Evolutionary conservation across 1,284 basidiomycete genomes (phyloP), one percentile per base, ranked within the genome.

Genomic region (Anthracocystis walkeri): DNA sequence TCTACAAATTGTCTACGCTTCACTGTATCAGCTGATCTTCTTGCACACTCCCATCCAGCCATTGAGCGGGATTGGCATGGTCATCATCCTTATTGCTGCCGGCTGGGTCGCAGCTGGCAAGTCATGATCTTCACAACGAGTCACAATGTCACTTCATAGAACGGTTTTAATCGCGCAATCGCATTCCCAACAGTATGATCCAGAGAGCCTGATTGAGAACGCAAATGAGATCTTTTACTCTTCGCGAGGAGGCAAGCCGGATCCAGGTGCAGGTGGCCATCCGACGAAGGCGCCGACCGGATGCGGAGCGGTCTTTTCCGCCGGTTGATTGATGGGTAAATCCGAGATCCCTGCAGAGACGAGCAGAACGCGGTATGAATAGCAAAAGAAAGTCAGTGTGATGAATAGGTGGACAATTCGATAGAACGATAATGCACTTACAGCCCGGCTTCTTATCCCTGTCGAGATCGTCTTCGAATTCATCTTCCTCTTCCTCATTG

Each of bases 61-160:
- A 7, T 59, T 80, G 20, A 76, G 73, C 45, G 72, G 57, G 10
- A 21, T 75, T 6, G 78, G 78, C 2, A 70, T 73, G 54, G 59
- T 53, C 46, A 45, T 80, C 61, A 78, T 80, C 52, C 61, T 80
- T 20, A 21, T 63, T 16, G 58, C 78, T 4, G 77, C 76, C 3
- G 72, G 59, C 11, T 80, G 75, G 70, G 70, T 80, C 3, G 69
- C 65, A 12, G 50, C 72, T 18, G 70, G 52, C 45, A 76, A 76
- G 35, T 35, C 57, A 0, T 76, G 40, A 50, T 7, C 20, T 12
- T 55, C 59, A 5, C 40, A 48, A 23, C 33, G 31, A 21, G 20
- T 20, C 31, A n/a, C n/a, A 48, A 48, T 31, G 27, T 14, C 8
- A n/a, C 7, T 48, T 7, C 46, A 29, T 31, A 16, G 11, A 48